Percentiles rank a stretch among this genome's conserved stretches.
Evolutionary conservation across 2,329 filamentous ascomycete genomes (phyloP).

Genomic region (Aspergillus costaricaensis): DNA sequence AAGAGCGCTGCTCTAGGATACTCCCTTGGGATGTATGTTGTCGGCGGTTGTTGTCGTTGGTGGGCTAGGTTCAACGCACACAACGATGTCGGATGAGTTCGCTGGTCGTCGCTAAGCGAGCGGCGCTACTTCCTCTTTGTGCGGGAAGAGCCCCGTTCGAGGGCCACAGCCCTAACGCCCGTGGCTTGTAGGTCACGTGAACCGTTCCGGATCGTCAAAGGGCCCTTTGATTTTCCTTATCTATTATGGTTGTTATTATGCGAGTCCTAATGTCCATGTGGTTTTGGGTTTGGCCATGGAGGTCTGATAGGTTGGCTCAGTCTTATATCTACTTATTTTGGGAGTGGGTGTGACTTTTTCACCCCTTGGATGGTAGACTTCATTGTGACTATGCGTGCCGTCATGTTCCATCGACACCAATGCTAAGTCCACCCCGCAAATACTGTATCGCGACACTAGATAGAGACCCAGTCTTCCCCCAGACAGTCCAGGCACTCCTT

Average conservation of each 20-base stretch:
- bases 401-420: not conserved
- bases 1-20: slow-evolving; percentile 46
- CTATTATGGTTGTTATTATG: not conserved
- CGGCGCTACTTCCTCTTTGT: slow-evolving; percentile 35
- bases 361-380: not conserved
- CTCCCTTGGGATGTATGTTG: slow-evolving; percentile 47
- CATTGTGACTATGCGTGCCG: not conserved
- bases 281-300: not conserved
- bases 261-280: not conserved
- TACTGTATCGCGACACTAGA: slow-evolving; percentile 5
- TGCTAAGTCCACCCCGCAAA: slow-evolving; percentile 6
- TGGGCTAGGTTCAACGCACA: slow-evolving; percentile 45
- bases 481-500: not conserved
- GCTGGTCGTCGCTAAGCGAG: slow-evolving; percentile 45
- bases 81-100: slow-evolving; percentile 45
- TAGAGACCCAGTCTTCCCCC: slow-evolving; percentile 8
- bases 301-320: not conserved
- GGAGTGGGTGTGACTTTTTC: not conserved
- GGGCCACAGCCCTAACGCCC: slow-evolving; percentile 44
- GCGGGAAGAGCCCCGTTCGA: slow-evolving; percentile 32
- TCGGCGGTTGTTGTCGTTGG: slow-evolving; percentile 51
- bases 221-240: not conserved
- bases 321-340: not conserved
- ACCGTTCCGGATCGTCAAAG: not conserved
- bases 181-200: slow-evolving; percentile 29